These are phyloP conservation scores for Sugiyamaella neomexicana DNA, from an alignment of 1,139 yeast species.

Conservation along the genomic window DNA sequence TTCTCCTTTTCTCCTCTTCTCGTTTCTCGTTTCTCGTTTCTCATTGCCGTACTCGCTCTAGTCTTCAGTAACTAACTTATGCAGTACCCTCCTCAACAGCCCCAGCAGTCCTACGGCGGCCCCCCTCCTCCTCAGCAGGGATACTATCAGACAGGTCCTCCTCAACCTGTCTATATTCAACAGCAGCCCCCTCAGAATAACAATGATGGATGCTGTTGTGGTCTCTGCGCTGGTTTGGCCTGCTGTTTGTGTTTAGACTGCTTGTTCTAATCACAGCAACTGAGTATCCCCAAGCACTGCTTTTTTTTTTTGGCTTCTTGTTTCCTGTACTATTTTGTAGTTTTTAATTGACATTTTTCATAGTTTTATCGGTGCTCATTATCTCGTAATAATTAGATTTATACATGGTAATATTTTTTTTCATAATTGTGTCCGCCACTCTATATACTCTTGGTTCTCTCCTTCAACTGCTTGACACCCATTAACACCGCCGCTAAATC, in stretches of 20 bases:
- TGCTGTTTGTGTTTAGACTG: constrained; percentile 36
- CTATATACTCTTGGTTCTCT: constrained; percentile 14
- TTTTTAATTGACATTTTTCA: neutral
- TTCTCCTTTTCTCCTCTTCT: no score
- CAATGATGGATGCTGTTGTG: constrained; percentile 38
- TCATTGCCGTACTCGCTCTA: no score
- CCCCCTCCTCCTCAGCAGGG: constrained; percentile 27
- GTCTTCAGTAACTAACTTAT: constrained; percentile 11
- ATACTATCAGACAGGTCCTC: constrained; percentile 31
- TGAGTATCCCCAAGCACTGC: neutral
- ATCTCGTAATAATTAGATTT: neutral
- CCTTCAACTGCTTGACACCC: constrained; percentile 33
- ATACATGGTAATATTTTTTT: no score
- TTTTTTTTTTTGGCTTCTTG: neutral
- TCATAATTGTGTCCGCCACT: no score
- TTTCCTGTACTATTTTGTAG: neutral
- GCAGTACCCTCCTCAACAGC: constrained; percentile 34
- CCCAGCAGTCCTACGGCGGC: constrained; percentile 33
- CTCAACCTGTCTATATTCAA: constrained; percentile 36
- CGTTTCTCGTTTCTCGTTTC: no score
- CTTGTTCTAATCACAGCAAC: constrained; percentile 1
- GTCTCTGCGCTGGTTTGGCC: constrained; percentile 38
- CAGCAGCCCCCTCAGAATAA: constrained; percentile 31
- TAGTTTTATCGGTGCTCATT: neutral
- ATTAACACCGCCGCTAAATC: constrained; percentile 43